Evolutionary conservation across 2,329 filamentous ascomycete species (phyloP), one percentile per base, ranked within the genome.

Genomic region (Metarhizium anisopliae): DNA sequence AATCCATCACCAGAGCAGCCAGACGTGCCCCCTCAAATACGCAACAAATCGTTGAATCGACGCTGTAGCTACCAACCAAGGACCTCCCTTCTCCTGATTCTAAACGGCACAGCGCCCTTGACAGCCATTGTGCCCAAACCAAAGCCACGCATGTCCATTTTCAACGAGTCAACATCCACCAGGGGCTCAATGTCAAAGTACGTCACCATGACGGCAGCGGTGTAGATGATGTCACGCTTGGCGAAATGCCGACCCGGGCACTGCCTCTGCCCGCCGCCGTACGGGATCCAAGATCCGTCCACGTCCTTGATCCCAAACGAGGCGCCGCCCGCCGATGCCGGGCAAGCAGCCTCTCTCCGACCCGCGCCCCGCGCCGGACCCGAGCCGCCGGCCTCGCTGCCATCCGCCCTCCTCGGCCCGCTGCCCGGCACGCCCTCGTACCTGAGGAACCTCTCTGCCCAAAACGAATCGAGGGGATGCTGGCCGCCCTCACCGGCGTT

Each of bases 201-300:
- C 7, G 18, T 30, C 25, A 55, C 40, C 29, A 55, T 4, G 25
- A 51, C 16, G 3, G 54, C 47, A 2, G 47, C 42, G 1, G 54
- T 52, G 29, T 20, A 25, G 8, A 55, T 14, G 25, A 55, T 52
- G 7, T 55, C 20, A 16, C 25, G 16, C 32, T 55, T 55, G 35
- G 54, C 47, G 18, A 51, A 51, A 38, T 55, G 54, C 18, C 54
- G 54, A 10, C 54, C 54, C 8, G 54, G 54, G 16, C 54, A 55
- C 35, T 51, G 20, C 16, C 47, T 50, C 5, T 51, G 35, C 3
- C 54, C 54, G 35, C 54, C 54, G 14, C 54, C 54, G n/a, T 45
- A 55, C 7, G 54, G 54, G 35, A 55, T 43, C 54, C 54, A 55
- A 4, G 18, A 13, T 6, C 54, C 54, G 2, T 18, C 38, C 18